Evolutionary conservation across 106 monocot genomes (phyloP), one percentile per base, ranked within the genome.

Genomic region (Ottelia alismoides): DNA sequence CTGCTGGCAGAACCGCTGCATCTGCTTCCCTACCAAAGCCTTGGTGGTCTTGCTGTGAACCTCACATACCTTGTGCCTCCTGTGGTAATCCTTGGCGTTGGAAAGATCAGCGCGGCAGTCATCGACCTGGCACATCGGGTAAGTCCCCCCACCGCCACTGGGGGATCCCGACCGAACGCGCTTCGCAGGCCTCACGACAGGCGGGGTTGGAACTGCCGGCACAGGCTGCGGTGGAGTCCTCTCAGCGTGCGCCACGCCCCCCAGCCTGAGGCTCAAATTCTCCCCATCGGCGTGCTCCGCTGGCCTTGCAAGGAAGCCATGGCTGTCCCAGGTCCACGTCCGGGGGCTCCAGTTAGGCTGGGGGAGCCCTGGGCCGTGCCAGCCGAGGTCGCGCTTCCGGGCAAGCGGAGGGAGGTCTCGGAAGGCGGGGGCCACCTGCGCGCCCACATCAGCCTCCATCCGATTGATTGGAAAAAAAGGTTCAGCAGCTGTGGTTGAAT

Each of bases 1-100:
- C 88, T 96, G 94, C 46, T 96, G 94, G 64, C 94, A 96, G 65
- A 96, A 96, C 51, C 94, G 81, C 60, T 96, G 94, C 81, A 88
- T 81, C 73, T 88, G 88, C 50, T 81, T 78, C 20, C 73, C 76
- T 0, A 96, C 94, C 23, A 96, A 58, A 2, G 88, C 84, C 53
- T 82, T 78, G 35, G 78, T 75, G 12, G 76, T 81, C 69, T 96
- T 96, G 64, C 94, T 88, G 49, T 96, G 94, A 30, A 74, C 12
- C 80, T 88, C 88, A 31, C 94, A 96, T 10, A 96, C 94, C 60
- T 96, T 96, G 53, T 96, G 94, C 54, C 94, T 67, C 60, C 94
- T 65, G 62, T 96, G 94, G 30, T 96, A 96, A 57, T 96, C 94
- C 74, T 96, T 96, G 7, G 94, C 84, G 53, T 22, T 55, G 1